Evolutionary conservation across 495 filamentous ascomycete species (phyloP), one percentile per base, ranked within the genome.

Genomic region (Aspergillus sclerotiicarbonarius): DNA sequence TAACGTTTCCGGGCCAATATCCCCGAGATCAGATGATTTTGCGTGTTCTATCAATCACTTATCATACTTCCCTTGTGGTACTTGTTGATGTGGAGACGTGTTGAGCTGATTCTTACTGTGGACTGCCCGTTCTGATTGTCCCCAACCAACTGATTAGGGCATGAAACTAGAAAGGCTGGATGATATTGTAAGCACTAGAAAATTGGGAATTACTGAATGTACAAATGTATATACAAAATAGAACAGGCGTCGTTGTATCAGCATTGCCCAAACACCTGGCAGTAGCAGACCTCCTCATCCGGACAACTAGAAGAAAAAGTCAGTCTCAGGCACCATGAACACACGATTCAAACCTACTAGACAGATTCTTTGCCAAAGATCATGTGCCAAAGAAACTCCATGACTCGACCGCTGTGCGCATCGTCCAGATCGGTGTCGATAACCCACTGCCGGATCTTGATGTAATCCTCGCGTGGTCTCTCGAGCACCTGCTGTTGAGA

Each of bases 321-420:
- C 32, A 51, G 43, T 43, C 45, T 35, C 15, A 30, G 9, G n/a
- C 31, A 10, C n/a, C 33, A 50, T 1, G 21, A 12, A 18, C 20
- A 10, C 33, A 21, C 3, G 25, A 18, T 10, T 35, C 13, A 51
- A 5, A 73, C 76, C 58, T 62, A 79, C 74, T 79, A 79, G 18
- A 81, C 69, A 7, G 74, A 68, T 16, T 71, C 57, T 67, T 68
- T 76, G 41, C 76, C 76, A 58, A 90, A 91, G 29, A 90, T 76
- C 54, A 80, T 83, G 66, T 87, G 86, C 85, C 86, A 91, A n/a
- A 87, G 63, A 64, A 89, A 90, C 72, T 90, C 88, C 82, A 86
- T 87, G 2, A 89, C 80, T n/a, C 89, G 77, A 0, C 89, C 89
- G 4, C 83, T 82, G 35, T 84, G 71, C 50, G 80, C 82, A 67